Evolutionary conservation across 768 basidiomycete genomes (phyloP).

Genomic region (Pisolithus orientalis): DNA sequence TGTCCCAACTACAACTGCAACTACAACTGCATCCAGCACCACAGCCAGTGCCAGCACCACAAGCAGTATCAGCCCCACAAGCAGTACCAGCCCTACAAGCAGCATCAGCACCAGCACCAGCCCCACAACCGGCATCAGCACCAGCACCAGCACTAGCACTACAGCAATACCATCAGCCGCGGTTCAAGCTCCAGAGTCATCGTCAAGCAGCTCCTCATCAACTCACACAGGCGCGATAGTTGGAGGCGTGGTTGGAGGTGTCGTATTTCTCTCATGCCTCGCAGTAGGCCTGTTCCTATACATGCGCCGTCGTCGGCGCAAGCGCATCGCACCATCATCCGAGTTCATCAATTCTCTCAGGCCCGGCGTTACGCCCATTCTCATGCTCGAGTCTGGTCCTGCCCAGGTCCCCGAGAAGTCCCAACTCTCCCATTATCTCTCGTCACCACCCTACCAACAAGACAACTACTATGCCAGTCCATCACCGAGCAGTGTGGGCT

Average conservation of each 20-base stretch:
- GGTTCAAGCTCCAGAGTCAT: neutral
- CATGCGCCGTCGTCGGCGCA: constrained; percentile 35
- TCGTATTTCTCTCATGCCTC: constrained; percentile 33
- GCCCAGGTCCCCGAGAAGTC: constrained; percentile 14
- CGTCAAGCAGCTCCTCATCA: constrained; percentile 8
- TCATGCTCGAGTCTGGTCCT: constrained; percentile 22
- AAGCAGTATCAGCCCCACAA: too few species aligned
- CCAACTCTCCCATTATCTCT: constrained; percentile 2
- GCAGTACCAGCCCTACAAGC: too few species aligned
- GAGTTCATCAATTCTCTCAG: constrained; percentile 41
- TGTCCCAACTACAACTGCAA: too few species aligned
- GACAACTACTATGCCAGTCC: constrained; percentile 7
- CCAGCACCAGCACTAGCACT: neutral
- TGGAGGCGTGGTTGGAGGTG: constrained; percentile 47
- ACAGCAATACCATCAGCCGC: neutral
- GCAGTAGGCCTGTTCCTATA: constrained; percentile 32
- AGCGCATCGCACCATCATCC: constrained; percentile 49
- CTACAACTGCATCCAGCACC: too few species aligned
- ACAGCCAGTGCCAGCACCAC: too few species aligned
- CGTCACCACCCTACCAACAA: constrained; percentile 11
- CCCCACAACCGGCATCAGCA: neutral
- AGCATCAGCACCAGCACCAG: too few species aligned
- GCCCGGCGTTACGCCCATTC: constrained; percentile 16
- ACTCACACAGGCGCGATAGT: constrained; percentile 41
- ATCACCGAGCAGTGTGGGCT: constrained; percentile 4